Evolutionary conservation across 495 filamentous ascomycete genomes (phyloP), one percentile per base, ranked within the genome.

Genomic region (Annulohypoxylon moriforme): DNA sequence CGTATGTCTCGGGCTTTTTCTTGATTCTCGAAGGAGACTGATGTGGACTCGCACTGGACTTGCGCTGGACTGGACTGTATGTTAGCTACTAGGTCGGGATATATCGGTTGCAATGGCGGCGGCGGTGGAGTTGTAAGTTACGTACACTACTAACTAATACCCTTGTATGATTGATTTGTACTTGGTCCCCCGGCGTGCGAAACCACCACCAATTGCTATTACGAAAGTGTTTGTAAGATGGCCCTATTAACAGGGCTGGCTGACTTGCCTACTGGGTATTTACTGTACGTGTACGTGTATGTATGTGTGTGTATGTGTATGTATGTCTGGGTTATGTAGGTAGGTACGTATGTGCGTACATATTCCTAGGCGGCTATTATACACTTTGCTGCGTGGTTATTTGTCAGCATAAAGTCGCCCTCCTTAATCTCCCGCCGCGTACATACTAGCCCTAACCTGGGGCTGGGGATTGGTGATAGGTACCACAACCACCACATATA

Each of bases 111-210:
- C 31, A 14, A 5, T 11, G 25, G 50, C n/a, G 50, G n/a, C 14
- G 55, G 33, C 25, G 55, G 20, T 16, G 31, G 31, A 55, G 27
- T 55, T 40, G 55, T 40, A 58, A 16, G 34, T 40, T 44, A 44
- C n/a, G 36, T 40, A 58, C 20, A 58, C 55, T 40, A 13, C 10
- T 40, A 40, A 29, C 27, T 55, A 55, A 55, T 58, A 58, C 55
- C 55, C 55, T 57, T 58, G 55, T 58, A 58, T 40, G 18, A 58
- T 27, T 44, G 40, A 44, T 40, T 40, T 40, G 11, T 40, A 20
- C 14, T n/a, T n/a, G 20, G 18, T 58, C 31, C 55, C 20, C 55
- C 20, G 40, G 40, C n/a, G 40, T 18, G 40, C 40, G 40, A 44
- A 44, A 40, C 13, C 2, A 10, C 9, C 36, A n/a, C 14, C 13